Base-by-base conservation (phyloP, 805 yeast species). In the Candida pseudoglaebosa region DNA sequence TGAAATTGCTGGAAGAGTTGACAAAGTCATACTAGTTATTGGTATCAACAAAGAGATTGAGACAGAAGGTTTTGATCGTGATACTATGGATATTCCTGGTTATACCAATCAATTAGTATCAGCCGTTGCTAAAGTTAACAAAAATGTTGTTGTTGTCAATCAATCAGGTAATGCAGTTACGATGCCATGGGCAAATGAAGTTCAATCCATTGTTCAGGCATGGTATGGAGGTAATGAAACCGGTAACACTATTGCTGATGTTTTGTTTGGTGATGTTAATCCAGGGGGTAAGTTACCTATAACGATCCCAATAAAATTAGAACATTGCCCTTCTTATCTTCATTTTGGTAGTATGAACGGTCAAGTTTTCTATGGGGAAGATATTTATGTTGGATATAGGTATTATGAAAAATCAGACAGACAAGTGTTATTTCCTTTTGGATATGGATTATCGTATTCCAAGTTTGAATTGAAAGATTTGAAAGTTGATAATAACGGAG, bases 321-420 rank as follows among this genome's bases (percentile, higher is more conserved):
- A 42, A 24, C 59, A 60, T 39, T 56, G 54, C 37, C 64, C 65
- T 5, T 40, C 64, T 5, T 59, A 42, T 43, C 46, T 60, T 37
- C 57, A 60, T 45, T 60, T 48, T 35, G 52, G 45, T n/a, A 51
- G 62, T 24, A 55, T 48, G 21, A 48, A 54, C 31, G 64, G 65
- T n/a, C 49, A 55, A 33, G 61, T 57, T 14, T 50, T 59, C 26
- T 60, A 60, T 47, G 84, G 84, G 42, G 87, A 80, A 53, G 84
- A 78, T 50, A 73, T 80, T 35, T 79, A 68, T 56, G 75, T 80
- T 38, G 86, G 85, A 16, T 79, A 80, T 61, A 65, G 78, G 42
- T 77, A 62, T 61, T 81, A 77, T 54, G 84, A 80, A 48, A 73
- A 72, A 54, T 51, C 63, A 24, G 67, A 71, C 44, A 62, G 57